Conservation (phyloP, 2,329 filamentous ascomycete genomes). For the Aureobasidium pullulans region DNA sequence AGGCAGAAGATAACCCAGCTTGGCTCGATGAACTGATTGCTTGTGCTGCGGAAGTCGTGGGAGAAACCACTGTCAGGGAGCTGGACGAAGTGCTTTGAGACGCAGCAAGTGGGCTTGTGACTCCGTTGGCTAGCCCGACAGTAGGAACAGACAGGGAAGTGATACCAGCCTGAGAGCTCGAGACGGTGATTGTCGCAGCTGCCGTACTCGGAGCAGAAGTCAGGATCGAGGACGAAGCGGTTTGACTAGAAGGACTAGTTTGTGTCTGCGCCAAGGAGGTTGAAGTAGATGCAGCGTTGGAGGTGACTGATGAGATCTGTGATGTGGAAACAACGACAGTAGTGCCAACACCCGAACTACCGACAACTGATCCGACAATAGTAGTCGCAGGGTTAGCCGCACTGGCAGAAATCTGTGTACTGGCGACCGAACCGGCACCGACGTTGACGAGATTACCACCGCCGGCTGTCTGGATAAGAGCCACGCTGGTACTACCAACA, state of each 20-base stretch:
- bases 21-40: neutral
- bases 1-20: neutral
- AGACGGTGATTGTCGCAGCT: neutral
- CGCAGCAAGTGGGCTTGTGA: neutral
- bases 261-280: neutral
- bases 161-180: neutral
- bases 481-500: neutral
- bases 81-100: neutral
- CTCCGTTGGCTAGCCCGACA: too few relatives aligned
- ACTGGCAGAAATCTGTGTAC: conserved; percentile 1
- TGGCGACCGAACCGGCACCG: neutral
- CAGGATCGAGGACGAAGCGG: neutral
- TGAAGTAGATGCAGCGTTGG: neutral
- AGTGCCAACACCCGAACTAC: neutral
- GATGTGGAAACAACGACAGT: neutral
- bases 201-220: neutral
- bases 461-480: conserved; percentile 5
- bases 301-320: neutral
- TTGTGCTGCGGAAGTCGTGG: neutral
- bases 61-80: neutral
- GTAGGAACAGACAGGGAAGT: neutral
- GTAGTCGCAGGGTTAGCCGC: neutral
- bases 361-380: neutral
- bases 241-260: neutral
- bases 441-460: neutral